Evolutionary conservation across 208 protist genomes (phyloP).

Genomic region (Borovskyia barvae): DNA sequence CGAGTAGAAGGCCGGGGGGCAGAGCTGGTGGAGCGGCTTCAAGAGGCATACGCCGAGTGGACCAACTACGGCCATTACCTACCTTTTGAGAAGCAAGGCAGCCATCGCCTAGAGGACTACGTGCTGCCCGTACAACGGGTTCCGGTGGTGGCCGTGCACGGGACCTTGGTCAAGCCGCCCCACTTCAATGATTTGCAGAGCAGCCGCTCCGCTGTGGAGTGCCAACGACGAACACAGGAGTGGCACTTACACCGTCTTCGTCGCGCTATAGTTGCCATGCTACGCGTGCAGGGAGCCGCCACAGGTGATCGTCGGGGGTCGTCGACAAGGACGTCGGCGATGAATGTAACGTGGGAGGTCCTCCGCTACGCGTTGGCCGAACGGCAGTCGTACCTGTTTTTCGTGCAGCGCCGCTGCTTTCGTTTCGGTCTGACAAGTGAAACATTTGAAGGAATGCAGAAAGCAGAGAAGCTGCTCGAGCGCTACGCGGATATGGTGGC

Average conservation of each 20-base stretch:
- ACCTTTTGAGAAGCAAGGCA: slow-evolving; percentile 23
- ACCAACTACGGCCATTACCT: slow-evolving; percentile 46
- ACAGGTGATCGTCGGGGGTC: neutral
- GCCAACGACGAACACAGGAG: slow-evolving; percentile 16
- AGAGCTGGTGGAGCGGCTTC: slow-evolving; percentile 51
- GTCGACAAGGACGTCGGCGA: neutral
- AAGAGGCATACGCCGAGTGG: slow-evolving; percentile 62
- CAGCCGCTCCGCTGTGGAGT: slow-evolving; percentile 38
- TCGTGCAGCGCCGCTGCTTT: slow-evolving; percentile 53
- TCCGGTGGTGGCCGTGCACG: slow-evolving; percentile 25
- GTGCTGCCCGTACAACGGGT: slow-evolving; percentile 33
- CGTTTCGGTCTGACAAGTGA: slow-evolving; percentile 42
- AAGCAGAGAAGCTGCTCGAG: slow-evolving; percentile 39
- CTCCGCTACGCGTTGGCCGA: slow-evolving; percentile 27
- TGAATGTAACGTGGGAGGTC: slow-evolving; percentile 22
- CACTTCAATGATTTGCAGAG: slow-evolving; percentile 50
- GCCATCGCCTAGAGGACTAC: slow-evolving; percentile 28
- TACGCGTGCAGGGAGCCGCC: slow-evolving; percentile 31
- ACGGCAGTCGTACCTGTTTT: slow-evolving; percentile 38
- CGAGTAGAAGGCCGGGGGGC: slow-evolving; percentile 37
- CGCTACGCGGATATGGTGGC: slow-evolving; percentile 29
- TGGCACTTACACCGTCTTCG: slow-evolving; percentile 47
- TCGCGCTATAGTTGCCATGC: slow-evolving; percentile 33
- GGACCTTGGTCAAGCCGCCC: slow-evolving; percentile 39
- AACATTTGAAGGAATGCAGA: slow-evolving; percentile 32